Base-by-base conservation (phyloP, 345 rosid genomes). In the Erysimum cheiranthoides region DNA sequence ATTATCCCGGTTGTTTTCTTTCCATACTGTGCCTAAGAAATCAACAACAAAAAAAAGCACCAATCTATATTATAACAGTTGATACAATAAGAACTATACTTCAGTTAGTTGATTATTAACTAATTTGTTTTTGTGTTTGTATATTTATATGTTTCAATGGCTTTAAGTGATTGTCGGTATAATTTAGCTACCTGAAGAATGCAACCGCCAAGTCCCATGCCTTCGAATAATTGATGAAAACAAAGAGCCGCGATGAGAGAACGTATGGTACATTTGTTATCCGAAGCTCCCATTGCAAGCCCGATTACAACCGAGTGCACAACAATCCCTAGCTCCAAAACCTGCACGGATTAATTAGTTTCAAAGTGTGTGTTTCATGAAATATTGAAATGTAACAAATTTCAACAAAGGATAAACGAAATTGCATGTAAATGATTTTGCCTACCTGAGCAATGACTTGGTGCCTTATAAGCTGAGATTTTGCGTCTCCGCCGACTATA, bases 11-110 rank as follows among this genome's bases (percentile, higher is more conserved):
- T 73, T 40, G 35, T 66, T 60, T 67, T 84, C 0, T 3, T 0
- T 65, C 65, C 80, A 38, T 82, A 82, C 28, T 79, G 82, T 25
- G 86, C 89, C 89, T 86, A 64, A 10, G 40, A 43, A 66, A 14
- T 21, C 12, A 36, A 57, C 11, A 46, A 45, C n/a, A 32, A 30
- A 18, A 36, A 28, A 62, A 10, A 7, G 4, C n/a, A 50, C 8
- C 21, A 16, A 54, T 8, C 2, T 64, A n/a, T n/a, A 14, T 31
- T 32, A 32, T 31, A 21, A 11, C 4, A 42, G 39, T 10, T 46
- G 9, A 17, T 47, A 71, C 28, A 47, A 14, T 57, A 13, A 58
- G 43, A 58, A 21, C 36, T 57, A 71, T 30, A 61, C 28, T 25
- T 35, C 34, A 71, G 8, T 17, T 43, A 30, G 8, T 16, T 18